phyloP scores from a whole-genome alignment of 2,329 filamentous ascomycete genomes.

The Ophiostoma tasmaniense region DNA sequence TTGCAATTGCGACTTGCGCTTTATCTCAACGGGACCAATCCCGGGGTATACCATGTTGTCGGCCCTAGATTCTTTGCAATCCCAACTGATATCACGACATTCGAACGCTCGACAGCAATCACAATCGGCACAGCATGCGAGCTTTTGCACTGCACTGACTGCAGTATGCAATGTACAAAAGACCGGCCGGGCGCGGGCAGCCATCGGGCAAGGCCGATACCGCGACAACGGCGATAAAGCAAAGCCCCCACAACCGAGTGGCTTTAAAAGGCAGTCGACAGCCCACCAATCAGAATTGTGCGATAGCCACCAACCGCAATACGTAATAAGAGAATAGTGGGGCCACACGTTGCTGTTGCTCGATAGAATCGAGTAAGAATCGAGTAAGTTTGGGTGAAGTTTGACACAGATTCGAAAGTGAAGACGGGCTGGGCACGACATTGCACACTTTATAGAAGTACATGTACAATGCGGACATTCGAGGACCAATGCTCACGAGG shows the following conservation, averaged over 20 bases:
- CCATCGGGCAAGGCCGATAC: slow-evolving; percentile 16
- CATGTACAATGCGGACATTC: background rate
- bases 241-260: background rate
- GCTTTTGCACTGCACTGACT: background rate
- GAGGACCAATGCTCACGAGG: background rate
- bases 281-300: slow-evolving; percentile 7
- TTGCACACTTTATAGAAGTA: background rate
- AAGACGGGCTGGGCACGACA: background rate
- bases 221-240: slow-evolving; percentile 6
- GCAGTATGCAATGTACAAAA: background rate
- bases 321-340: slow-evolving; percentile 16
- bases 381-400: no score
- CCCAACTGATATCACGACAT: background rate
- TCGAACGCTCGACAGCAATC: background rate
- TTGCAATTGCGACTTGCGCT: background rate
- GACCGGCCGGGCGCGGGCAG: slow-evolving; percentile 16
- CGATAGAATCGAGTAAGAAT: slow-evolving; percentile 6
- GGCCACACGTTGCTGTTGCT: background rate
- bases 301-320: slow-evolving; percentile 8
- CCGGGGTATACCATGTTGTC: background rate
- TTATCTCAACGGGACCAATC: background rate
- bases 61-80: background rate
- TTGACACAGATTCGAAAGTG: background rate
- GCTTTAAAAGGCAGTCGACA: background rate
- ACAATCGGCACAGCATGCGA: background rate